A percentile compares a stretch with the other conserved stretches of the same genome.
Conservation (phyloP, 331 rosid species). For the Stylosanthes scabra region DNA sequence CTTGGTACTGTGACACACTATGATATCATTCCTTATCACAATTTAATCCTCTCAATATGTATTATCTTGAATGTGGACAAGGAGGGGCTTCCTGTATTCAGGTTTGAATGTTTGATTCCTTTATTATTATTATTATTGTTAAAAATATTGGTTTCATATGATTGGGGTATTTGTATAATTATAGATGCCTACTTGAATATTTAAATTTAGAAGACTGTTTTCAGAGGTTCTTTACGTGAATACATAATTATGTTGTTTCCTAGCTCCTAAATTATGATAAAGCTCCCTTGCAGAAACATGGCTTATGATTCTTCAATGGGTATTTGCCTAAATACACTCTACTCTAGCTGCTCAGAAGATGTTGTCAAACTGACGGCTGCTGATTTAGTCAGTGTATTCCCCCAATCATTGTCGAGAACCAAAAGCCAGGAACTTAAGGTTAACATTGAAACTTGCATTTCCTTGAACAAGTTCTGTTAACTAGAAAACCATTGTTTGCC, state of each 20-base stretch:
- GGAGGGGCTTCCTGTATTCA: conserved; percentile 89
- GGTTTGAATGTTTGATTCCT: conserved; percentile 52
- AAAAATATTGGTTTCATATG: background rate
- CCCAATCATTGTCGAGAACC: conserved; percentile 70
- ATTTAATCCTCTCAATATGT: conserved; percentile 67
- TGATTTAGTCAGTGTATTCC: conserved; percentile 67
- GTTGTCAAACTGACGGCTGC: conserved; percentile 81
- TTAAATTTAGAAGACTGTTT: background rate
- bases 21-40: conserved; percentile 72
- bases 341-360: conserved; percentile 73
- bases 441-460: conserved; percentile 40
- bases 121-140: background rate
- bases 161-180: conserved; percentile 22
- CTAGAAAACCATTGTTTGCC: conserved; percentile 25
- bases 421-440: conserved; percentile 96
- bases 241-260: conserved; percentile 25
- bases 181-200: background rate
- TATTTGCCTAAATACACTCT: conserved; percentile 74
- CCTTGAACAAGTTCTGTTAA: conserved; percentile 39
- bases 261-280: conserved; percentile 35
- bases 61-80: conserved; percentile 74
- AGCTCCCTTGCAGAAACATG: conserved; percentile 63
- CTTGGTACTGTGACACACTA: conserved; percentile 62
- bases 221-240: conserved; percentile 9
- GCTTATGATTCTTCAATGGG: conserved; percentile 84